These are phyloP conservation scores for Chlamydomonas eustigma DNA, from an alignment of 139 green algal species.

Conservation along the genomic window DNA sequence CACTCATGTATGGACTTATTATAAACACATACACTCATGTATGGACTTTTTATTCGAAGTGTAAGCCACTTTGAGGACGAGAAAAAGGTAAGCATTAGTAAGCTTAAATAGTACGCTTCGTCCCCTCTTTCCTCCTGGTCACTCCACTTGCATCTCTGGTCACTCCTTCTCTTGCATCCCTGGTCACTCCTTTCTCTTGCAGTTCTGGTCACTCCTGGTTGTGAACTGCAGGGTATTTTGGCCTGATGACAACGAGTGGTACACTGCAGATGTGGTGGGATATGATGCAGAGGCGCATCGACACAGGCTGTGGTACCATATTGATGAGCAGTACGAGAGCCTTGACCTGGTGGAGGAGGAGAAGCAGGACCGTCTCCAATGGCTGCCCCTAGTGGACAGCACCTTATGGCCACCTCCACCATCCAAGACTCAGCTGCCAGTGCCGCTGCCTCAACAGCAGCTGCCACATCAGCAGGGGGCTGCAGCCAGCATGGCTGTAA, in stretches of 20 bases:
- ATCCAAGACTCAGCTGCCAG: background rate
- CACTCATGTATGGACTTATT: too few species aligned
- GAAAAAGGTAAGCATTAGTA: too few species aligned
- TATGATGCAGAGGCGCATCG: conserved; percentile 30
- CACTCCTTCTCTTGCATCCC: conserved; percentile 1
- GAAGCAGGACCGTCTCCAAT: conserved; percentile 42
- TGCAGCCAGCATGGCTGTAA: too few species aligned
- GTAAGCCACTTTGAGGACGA: too few species aligned
- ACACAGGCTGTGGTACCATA: conserved; percentile 62
- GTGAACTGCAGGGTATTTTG: conserved; percentile 61
- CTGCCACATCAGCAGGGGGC: conserved; percentile 9
- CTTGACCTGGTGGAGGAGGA: conserved; percentile 49
- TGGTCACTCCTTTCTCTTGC: background rate
- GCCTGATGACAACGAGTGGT: conserved; percentile 69
- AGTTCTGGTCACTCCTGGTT: too few species aligned
- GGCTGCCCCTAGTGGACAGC: conserved; percentile 37
- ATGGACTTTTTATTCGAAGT: too few species aligned
- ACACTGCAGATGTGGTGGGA: conserved; percentile 50
- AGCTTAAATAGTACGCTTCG: too few species aligned
- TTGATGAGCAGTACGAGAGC: conserved; percentile 41
- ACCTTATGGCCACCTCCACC: conserved; percentile 36
- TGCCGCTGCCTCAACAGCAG: conserved; percentile 22
- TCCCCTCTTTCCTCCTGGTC: too few species aligned
- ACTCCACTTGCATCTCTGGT: too few species aligned
- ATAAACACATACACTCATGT: too few species aligned